These are phyloP conservation scores for Talaromyces islandicus DNA, from an alignment of 2,329 filamentous ascomycete species.

Conservation along the genomic window DNA sequence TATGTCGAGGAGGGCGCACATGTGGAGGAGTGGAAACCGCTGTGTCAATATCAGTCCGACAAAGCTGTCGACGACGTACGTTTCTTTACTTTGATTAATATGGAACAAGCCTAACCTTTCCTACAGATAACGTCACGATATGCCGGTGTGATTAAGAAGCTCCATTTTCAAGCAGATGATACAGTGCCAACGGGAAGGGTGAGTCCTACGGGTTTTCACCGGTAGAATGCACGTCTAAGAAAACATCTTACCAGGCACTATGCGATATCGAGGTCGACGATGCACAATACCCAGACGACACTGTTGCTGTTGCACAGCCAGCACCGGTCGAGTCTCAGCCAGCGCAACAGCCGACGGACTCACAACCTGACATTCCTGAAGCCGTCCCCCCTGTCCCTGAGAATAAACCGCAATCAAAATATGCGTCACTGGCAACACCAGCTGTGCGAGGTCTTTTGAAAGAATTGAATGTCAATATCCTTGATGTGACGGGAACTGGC, in stretches of 20 bases:
- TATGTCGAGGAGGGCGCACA: constrained; percentile 93
- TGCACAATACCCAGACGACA: constrained; percentile 60
- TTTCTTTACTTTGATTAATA: background rate
- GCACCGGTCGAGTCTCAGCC: constrained; percentile 19
- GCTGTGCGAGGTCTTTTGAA: constrained; percentile 86
- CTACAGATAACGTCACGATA: constrained; percentile 89
- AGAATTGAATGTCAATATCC: constrained; percentile 70
- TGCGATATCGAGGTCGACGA: constrained; percentile 92
- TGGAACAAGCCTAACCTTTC: constrained; percentile 12
- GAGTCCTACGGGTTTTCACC: background rate
- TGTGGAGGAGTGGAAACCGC: constrained; percentile 94
- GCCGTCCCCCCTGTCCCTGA: constrained; percentile 13
- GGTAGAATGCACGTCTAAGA: background rate
- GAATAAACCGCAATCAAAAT: constrained; percentile 45
- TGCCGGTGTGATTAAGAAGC: constrained; percentile 88
- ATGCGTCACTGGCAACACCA: constrained; percentile 76
- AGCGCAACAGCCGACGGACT: constrained; percentile 8
- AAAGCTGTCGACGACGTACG: constrained; percentile 66
- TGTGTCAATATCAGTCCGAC: constrained; percentile 98
- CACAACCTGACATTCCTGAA: background rate
- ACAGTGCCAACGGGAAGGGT: constrained; percentile 87
- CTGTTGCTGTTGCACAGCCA: constrained; percentile 13
- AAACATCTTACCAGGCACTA: constrained; percentile 58
- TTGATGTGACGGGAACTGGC: constrained; percentile 74
- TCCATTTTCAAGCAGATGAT: constrained; percentile 92